Evolutionary conservation across 208 protist species (phyloP), one percentile per base, ranked within the genome.

Genomic region (Trypanosoma cruzi): DNA sequence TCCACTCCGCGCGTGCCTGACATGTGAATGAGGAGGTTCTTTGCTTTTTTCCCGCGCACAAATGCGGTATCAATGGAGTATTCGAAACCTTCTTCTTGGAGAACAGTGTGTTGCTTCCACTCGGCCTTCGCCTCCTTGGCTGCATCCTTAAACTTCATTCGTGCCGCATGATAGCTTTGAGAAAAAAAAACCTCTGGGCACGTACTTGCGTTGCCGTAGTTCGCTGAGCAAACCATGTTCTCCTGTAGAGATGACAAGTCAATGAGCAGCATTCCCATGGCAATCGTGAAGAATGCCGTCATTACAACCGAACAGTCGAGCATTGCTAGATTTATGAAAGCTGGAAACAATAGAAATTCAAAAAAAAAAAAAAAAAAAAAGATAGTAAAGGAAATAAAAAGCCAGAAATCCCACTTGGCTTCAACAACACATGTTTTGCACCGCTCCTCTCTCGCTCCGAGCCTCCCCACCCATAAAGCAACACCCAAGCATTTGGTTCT

Each of bases 61-160:
- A 93, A 93, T 26, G 86, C 87, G 31, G 83, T 89, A 68, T 94
- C 88, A 40, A 92, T 82, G 44, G 76, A 90, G 76, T 95, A 96
- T 2, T 84, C 68, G 34, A 82, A 69, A 50, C 75, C 82, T 59
- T 79, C 83, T 34, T 69, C 61, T 49, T 71, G 40, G n/a, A 80
- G 16, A 28, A 96, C 73, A 55, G 84, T 55, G 56, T 90, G 79
- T 49, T 72, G 70, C 48, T 81, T 62, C 4, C 89, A 40, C 53
- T 86, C 64, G 1, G 80, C 85, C 26, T 75, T 64, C 4, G 83
- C 84, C 16, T 76, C 66, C 40, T 80, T 62, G 4, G 86, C 87
- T 0, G 88, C 88, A 20, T 68, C 71, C n/a, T 89, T 75, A 63
- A 96, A 96, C 62, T 90, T 90, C 24, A 84, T 79, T 20, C 91